These are phyloP conservation scores for Chenopodium suecicum DNA, from an alignment of 148 eudicot genomes.

Conservation along the genomic window DNA sequence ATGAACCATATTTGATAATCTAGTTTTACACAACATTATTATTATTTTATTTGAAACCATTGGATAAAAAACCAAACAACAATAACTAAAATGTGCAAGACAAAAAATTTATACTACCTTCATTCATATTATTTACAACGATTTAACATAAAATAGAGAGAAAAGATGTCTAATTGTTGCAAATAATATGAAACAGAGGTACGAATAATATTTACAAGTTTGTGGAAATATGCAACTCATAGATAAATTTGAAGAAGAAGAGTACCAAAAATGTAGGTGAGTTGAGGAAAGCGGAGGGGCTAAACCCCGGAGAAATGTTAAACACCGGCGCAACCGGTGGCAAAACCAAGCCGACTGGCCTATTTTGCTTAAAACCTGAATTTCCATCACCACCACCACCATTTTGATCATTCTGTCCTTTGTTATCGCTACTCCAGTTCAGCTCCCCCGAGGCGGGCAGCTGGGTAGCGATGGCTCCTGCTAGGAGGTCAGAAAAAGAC, in stretches of 20 bases:
- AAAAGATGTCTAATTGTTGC: too few relatives aligned
- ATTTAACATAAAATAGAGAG: too few relatives aligned
- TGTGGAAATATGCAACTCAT: too few relatives aligned
- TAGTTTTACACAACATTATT: too few relatives aligned
- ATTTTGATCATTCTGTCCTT: not conserved
- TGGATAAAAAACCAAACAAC: too few relatives aligned
- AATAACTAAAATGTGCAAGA: too few relatives aligned
- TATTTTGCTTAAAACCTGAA: slow-evolving; percentile 49
- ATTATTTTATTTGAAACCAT: too few relatives aligned
- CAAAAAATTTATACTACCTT: too few relatives aligned
- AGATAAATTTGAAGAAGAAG: not conserved
- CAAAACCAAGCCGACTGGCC: slow-evolving; percentile 45
- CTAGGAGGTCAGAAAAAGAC: slow-evolving; percentile 83
- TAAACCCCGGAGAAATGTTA: slow-evolving; percentile 66
- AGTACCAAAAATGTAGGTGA: slow-evolving; percentile 74
- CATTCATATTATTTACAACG: too few relatives aligned
- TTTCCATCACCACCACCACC: slow-evolving; percentile 22
- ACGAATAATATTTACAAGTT: too few relatives aligned
- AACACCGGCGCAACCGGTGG: slow-evolving; percentile 48
- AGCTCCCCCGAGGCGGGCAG: slow-evolving; percentile 15
- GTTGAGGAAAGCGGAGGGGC: slow-evolving; percentile 69
- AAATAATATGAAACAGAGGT: too few relatives aligned
- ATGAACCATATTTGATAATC: not conserved
- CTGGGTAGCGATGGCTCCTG: slow-evolving; percentile 60
- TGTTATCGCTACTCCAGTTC: slow-evolving; percentile 4